Evolutionary conservation across 164 flowering plant species (phyloP).

Genomic region (Piper betle): DNA sequence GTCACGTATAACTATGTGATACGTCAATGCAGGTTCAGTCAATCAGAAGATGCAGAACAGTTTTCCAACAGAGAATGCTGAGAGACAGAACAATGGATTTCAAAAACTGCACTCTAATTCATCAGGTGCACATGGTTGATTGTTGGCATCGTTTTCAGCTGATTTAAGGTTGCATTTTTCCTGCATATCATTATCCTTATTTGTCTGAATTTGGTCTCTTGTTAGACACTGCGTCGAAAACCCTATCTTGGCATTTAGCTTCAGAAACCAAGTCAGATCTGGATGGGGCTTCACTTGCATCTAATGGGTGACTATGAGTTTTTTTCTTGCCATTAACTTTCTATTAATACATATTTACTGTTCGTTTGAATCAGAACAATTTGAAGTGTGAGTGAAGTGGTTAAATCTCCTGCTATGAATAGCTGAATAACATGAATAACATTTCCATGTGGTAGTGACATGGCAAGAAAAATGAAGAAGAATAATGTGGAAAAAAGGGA

Average conservation of each 20-base stretch:
- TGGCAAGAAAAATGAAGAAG: too few relatives aligned
- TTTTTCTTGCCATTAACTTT: neutral
- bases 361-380: too few relatives aligned
- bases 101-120: slow-evolving; percentile 47
- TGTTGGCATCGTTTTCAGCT: neutral
- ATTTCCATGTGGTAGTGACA: too few relatives aligned
- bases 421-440: too few relatives aligned
- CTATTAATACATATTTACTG: neutral
- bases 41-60: slow-evolving; percentile 76
- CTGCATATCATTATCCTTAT: neutral
- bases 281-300: slow-evolving; percentile 29
- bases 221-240: slow-evolving; percentile 41
- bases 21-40: slow-evolving; percentile 40
- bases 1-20: neutral
- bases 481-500: too few relatives aligned
- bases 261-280: slow-evolving; percentile 57
- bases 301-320: slow-evolving; percentile 6
- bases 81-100: slow-evolving; percentile 36
- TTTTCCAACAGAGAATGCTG: slow-evolving; percentile 44
- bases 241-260: slow-evolving; percentile 92
- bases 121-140: slow-evolving; percentile 39
- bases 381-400: neutral
- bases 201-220: neutral
- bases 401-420: neutral
- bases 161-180: neutral